Base-by-base conservation (phyloP, 768 basidiomycete species). In the Harrya chromipes region DNA sequence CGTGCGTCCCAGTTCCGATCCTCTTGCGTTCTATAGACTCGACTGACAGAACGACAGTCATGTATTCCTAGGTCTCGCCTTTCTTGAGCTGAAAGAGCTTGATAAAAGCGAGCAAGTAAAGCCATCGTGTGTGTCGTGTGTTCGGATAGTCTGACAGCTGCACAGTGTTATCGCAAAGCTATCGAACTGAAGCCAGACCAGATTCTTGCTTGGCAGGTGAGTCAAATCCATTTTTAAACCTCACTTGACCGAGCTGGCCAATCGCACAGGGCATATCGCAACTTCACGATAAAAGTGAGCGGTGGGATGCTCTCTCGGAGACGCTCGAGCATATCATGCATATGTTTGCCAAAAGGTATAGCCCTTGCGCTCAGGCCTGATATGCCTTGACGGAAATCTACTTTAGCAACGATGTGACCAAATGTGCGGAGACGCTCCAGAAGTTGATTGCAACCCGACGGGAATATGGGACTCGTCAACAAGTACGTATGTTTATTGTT, bases 91-190 rank as follows among this genome's bases (percentile, higher is more conserved):
- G 2, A 81, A 81, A 23, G 78, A 88, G 46, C 66, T 73, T 19
- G 79, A 83, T 34, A 72, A 84, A 64, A 87, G 93, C 73, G 94
- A 97, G 74, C 81, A 87, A 82, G 94, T 95, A 80, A 77, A 74
- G 60, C 58, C 37, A 41, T 43, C n/a, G 46, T 39, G 14, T 26
- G 34, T 40, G 33, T 44, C 34, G 40, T n/a, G 19, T 27, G 17
- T 41, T 40, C 36, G 38, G 34, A 57, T 40, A 17, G 48, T 20
- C 57, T 65, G 42, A 67, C 60, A 40, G 44, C 47, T 39, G 14
- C 33, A 52, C 59, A 94, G 91, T 77, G 79, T 23, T 97, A 95
- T 65, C 77, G 75, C 38, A 87, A 81, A 56, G 95, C 94, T 0
- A 88, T 84, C 41, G 72, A 76, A 29, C 53, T 80, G n/a, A 82